Percentiles rank a stretch among this genome's conserved stretches.
phyloP scores from a whole-genome alignment of 257 asterid species.

The Vinca minor region DNA sequence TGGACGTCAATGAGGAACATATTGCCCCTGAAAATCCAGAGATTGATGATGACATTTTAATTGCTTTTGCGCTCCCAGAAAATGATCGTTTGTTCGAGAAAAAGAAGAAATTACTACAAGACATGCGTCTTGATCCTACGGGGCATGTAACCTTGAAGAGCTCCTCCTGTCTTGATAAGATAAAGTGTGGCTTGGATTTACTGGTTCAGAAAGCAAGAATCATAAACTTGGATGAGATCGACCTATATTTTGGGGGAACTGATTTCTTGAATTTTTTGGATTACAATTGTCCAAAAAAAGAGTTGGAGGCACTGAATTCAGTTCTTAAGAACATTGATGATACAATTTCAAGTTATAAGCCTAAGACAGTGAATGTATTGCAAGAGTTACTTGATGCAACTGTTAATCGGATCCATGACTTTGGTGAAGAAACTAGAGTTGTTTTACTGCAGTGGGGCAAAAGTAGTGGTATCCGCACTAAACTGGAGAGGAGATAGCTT shows the following conservation, averaged over 20 bases:
- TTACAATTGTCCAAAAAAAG: constrained; percentile 66
- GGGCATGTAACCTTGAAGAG: constrained; percentile 28
- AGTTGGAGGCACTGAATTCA: constrained; percentile 67
- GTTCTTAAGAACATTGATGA: constrained; percentile 44
- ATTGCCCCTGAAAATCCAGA: constrained; percentile 13
- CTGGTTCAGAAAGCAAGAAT: constrained; percentile 58
- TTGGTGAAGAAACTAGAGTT: constrained; percentile 39
- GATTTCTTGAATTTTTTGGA: constrained; percentile 24
- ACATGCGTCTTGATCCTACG: constrained; percentile 24
- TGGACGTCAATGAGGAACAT: constrained; percentile 24
- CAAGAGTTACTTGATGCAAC: constrained; percentile 32
- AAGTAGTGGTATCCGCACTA: constrained; percentile 50
- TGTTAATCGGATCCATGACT: constrained; percentile 38
- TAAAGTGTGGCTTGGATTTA: constrained; percentile 26
- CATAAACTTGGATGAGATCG: constrained; percentile 63
- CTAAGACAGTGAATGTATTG: constrained; percentile 19
- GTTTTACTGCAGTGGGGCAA: constrained; percentile 58
- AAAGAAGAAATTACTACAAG: constrained; percentile 64
- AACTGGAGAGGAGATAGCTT: constrained; percentile 54
- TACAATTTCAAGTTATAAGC: constrained; percentile 22
- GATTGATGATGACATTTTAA: constrained; percentile 30
- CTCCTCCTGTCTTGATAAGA: constrained; percentile 36
- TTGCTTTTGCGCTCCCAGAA: constrained; percentile 53
- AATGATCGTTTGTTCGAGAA: constrained; percentile 47
- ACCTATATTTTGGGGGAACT: constrained; percentile 60